These are phyloP conservation scores for Aureobasidium sp. DNA, from an alignment of 2,329 filamentous ascomycete genomes.

Conservation along the genomic window DNA sequence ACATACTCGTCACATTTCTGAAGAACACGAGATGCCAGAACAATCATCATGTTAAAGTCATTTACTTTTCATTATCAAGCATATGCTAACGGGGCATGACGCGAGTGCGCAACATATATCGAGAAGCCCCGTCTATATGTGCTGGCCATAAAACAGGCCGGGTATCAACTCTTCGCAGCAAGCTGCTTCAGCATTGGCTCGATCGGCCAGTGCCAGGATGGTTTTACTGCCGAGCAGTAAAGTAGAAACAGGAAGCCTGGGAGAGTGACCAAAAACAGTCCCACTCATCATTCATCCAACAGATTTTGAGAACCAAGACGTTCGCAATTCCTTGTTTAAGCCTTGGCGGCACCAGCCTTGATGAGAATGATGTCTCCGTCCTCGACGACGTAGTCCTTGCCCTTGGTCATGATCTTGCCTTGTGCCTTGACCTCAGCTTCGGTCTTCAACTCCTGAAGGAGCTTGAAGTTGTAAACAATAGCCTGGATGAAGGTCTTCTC, in stretches of 20 bases:
- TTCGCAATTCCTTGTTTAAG: slow-evolving; percentile 19
- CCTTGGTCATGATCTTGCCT: slow-evolving; percentile 97
- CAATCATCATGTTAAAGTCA: slow-evolving; percentile 7
- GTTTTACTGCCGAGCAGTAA: background rate
- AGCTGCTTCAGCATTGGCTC: background rate
- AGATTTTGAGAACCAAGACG: background rate
- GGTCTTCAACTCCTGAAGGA: slow-evolving; percentile 78
- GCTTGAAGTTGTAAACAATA: slow-evolving; percentile 82
- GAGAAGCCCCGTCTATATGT: background rate
- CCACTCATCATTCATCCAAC: background rate
- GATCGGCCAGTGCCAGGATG: background rate
- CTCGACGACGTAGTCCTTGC: slow-evolving; percentile 89
- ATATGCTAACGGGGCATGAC: slow-evolving; percentile 1
- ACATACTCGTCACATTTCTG: background rate
- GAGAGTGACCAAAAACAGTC: background rate
- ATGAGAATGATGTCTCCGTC: slow-evolving; percentile 79
- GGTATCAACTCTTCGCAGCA: slow-evolving; percentile 14
- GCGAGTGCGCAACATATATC: slow-evolving; percentile 1
- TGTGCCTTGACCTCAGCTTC: slow-evolving; percentile 84
- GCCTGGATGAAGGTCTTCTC: slow-evolving; percentile 99
- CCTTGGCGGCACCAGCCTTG: slow-evolving; percentile 79
- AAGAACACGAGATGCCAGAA: background rate
- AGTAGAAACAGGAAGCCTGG: slow-evolving; percentile 1
- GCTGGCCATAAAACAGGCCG: slow-evolving; percentile 4
- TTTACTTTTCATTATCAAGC: slow-evolving; percentile 15